Evolutionary conservation across 345 rosid genomes (phyloP).

Genomic region (Sonneratia caseolaris): DNA sequence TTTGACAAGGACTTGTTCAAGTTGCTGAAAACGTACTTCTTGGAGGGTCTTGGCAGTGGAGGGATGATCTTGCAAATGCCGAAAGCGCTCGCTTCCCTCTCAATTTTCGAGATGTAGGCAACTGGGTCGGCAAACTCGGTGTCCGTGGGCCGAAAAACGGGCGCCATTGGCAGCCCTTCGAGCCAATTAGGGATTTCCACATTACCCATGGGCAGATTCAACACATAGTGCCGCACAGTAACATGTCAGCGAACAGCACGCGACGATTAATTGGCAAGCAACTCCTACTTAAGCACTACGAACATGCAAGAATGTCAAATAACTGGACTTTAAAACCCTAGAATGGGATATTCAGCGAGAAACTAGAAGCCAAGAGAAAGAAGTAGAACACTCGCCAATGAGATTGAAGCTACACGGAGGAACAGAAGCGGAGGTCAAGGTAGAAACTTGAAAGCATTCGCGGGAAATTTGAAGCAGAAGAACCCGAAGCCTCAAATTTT

Average conservation of each 20-base stretch:
- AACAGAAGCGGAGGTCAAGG: neutral
- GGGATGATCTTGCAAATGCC: slow-evolving; percentile 97
- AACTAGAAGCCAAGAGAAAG: neutral
- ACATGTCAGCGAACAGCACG: neutral
- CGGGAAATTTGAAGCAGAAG: neutral
- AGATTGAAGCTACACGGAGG: neutral
- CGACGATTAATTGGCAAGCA: neutral
- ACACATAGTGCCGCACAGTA: slow-evolving; percentile 8
- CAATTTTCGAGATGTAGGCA: slow-evolving; percentile 94
- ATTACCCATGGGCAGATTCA: slow-evolving; percentile 32
- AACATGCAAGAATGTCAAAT: neutral
- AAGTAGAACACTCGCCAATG: neutral
- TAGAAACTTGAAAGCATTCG: neutral
- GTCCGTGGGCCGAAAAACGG: slow-evolving; percentile 86
- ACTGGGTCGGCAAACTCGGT: slow-evolving; percentile 98
- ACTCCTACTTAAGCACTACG: neutral
- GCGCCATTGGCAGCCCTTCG: slow-evolving; percentile 76
- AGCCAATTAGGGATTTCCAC: slow-evolving; percentile 91
- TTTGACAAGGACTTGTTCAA: slow-evolving; percentile 72
- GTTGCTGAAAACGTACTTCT: slow-evolving; percentile 64
- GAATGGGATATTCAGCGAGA: neutral
- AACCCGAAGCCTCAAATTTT: slow-evolving; percentile 1
- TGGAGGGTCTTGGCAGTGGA: slow-evolving; percentile 87
- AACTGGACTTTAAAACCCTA: slow-evolving; percentile 4
- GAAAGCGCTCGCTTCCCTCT: slow-evolving; percentile 84